phyloP scores from a whole-genome alignment of 2,329 filamentous ascomycete species.

The Magnaporthales sp. region DNA sequence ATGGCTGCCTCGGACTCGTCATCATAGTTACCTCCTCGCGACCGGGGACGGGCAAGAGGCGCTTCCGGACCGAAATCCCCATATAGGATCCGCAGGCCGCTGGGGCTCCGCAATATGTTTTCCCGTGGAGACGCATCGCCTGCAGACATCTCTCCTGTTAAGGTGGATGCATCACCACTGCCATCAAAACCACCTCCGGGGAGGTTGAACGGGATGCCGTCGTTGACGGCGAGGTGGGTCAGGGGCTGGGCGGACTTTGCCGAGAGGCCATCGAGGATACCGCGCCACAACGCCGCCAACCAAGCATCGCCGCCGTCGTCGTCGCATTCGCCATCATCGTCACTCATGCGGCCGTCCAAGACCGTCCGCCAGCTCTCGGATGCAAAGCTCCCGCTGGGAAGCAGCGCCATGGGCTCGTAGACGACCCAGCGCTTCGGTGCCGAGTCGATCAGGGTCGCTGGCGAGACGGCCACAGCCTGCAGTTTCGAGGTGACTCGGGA shows the following conservation, averaged over 20 bases:
- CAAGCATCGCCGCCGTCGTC: neutral
- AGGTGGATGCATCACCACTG: neutral
- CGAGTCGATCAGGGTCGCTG: conserved; percentile 22
- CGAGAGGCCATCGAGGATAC: conserved; percentile 38
- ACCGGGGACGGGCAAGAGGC: conserved; percentile 4
- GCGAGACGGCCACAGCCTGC: conserved; percentile 1
- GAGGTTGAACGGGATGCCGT: conserved; percentile 46
- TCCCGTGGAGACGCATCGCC: conserved; percentile 25
- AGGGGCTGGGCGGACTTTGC: conserved; percentile 28
- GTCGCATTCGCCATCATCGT: neutral
- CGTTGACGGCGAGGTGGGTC: conserved; percentile 52
- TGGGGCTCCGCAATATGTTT: conserved; percentile 69
- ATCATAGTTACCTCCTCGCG: neutral
- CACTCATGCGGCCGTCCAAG: conserved; percentile 14
- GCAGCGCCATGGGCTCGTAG: conserved; percentile 52
- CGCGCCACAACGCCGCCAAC: conserved; percentile 32
- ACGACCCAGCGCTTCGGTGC: conserved; percentile 50
- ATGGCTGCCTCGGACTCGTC: neutral
- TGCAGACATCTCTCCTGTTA: neutral
- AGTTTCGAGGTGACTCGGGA: neutral
- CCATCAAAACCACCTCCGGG: conserved; percentile 4
- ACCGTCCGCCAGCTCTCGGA: conserved; percentile 28
- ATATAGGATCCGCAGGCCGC: conserved; percentile 57
- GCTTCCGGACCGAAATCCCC: conserved; percentile 63
- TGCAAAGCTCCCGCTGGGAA: conserved; percentile 50